Percentiles rank a stretch among this genome's conserved stretches.
Conservation (phyloP, 495 filamentous ascomycete genomes). For the Penicillium lividum region DNA sequence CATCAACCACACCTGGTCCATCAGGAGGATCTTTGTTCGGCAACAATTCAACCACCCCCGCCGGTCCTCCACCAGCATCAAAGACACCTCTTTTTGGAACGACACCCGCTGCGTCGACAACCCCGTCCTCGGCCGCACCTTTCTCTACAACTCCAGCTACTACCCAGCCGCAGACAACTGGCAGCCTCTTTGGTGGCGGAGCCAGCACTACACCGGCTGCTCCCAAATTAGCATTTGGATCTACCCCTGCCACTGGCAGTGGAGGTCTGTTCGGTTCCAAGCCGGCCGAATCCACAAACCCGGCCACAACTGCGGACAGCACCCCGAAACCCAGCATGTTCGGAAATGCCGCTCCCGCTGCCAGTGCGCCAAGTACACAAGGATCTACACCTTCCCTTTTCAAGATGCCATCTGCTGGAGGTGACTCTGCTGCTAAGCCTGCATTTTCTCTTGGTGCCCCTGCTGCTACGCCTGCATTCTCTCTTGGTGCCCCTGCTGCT, state of each 20-base stretch:
- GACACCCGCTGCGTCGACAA: conserved; percentile 21
- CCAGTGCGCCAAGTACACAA: conserved; percentile 20
- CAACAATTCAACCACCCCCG: conserved; percentile 63
- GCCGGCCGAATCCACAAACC: conserved; percentile 43
- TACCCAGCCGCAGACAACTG: conserved; percentile 30
- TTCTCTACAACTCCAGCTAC: conserved; percentile 32
- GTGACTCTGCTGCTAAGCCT: conserved; percentile 32
- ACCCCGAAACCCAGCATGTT: conserved; percentile 28
- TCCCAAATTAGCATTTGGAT: conserved; percentile 36
- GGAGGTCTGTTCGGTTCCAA: conserved; percentile 46
- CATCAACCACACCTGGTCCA: conserved; percentile 42
- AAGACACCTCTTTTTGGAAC: conserved; percentile 40
- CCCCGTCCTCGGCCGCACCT: conserved; percentile 25
- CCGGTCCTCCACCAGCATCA: conserved; percentile 58
- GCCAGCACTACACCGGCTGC: conserved; percentile 7
- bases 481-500: conserved; percentile 28
- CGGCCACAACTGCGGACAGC: conserved; percentile 31
- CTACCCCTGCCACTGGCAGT: conserved; percentile 24
- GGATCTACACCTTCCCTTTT: conserved; percentile 31
- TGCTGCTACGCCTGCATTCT: too few relatives aligned
- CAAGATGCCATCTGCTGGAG: conserved; percentile 32
- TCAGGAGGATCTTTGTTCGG: conserved; percentile 41
- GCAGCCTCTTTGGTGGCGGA: conserved; percentile 36
- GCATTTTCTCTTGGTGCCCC: conserved; percentile 34
- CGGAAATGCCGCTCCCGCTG: conserved; percentile 40